These are phyloP conservation scores for Aegilops longissima DNA, from an alignment of 176 grass and related monocot species.

Conservation along the genomic window DNA sequence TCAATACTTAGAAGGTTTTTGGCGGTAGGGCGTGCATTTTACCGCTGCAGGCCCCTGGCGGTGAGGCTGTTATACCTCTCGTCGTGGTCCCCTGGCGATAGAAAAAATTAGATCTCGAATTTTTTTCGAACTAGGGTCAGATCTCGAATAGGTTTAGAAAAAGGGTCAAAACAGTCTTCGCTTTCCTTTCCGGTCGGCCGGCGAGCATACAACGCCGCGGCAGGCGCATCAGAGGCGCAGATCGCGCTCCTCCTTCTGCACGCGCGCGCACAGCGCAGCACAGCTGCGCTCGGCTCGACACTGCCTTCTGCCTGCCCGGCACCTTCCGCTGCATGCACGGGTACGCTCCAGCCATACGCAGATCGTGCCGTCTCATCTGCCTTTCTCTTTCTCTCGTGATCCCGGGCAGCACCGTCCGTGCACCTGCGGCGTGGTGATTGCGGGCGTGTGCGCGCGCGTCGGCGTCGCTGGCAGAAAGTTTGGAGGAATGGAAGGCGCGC, in stretches of 20 bases:
- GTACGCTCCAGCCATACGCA: not conserved
- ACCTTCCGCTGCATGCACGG: constrained; percentile 17
- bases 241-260: not conserved
- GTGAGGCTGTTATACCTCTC: too few relatives aligned
- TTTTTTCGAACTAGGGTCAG: too few relatives aligned
- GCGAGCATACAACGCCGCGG: constrained; percentile 20
- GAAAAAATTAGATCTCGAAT: too few relatives aligned
- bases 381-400: not conserved
- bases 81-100: too few relatives aligned
- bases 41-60: too few relatives aligned
- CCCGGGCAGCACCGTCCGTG: not conserved
- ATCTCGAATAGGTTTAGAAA: too few relatives aligned
- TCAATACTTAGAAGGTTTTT: too few relatives aligned
- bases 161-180: not conserved
- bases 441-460: not conserved
- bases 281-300: not conserved
- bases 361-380: not conserved
- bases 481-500: not conserved
- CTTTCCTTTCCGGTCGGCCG: constrained; percentile 45
- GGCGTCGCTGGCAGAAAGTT: not conserved
- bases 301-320: not conserved
- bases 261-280: too few relatives aligned
- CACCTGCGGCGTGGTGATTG: not conserved
- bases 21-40: too few relatives aligned
- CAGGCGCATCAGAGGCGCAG: constrained; percentile 30